phyloP scores from a whole-genome alignment of 768 basidiomycete genomes.

The Polyporus arcularius region DNA sequence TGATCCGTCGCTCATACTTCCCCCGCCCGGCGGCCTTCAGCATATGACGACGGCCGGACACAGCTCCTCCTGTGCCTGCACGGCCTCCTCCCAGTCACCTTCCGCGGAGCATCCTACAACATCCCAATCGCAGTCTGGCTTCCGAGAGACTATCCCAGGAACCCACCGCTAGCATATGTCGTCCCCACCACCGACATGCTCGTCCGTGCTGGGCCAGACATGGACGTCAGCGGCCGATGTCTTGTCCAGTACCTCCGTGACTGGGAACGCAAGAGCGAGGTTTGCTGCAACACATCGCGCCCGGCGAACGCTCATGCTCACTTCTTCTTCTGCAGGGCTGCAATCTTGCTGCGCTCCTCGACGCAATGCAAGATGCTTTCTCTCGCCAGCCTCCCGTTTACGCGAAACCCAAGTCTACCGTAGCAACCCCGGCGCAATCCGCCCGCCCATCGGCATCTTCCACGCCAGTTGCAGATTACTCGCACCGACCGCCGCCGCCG shows the following conservation, averaged over 20 bases:
- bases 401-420: conserved; percentile 62
- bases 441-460: conserved; percentile 15
- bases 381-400: conserved; percentile 88
- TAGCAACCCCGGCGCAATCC: conserved; percentile 11
- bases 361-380: conserved; percentile 81
- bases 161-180: conserved; percentile 86
- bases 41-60: conserved; percentile 92
- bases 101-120: conserved; percentile 78
- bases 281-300: conserved; percentile 30
- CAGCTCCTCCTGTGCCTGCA: conserved; percentile 90
- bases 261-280: conserved; percentile 87
- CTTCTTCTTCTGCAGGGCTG: conserved; percentile 58
- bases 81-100: conserved; percentile 88
- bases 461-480: conserved; percentile 18
- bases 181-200: conserved; percentile 92
- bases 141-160: conserved; percentile 77
- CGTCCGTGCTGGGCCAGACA: conserved; percentile 68
- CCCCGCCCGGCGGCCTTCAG: conserved; percentile 39
- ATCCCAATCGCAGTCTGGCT: conserved; percentile 93
- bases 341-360: conserved; percentile 68
- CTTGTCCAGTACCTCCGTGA: conserved; percentile 65
- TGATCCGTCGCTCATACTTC: conserved; percentile 17
- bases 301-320: conserved; percentile 10
- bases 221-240: conserved; percentile 83
- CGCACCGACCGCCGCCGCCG: conserved; percentile 31